These are phyloP conservation scores for Croton laevigatus DNA, from an alignment of 441 rosid species.

Conservation along the genomic window DNA sequence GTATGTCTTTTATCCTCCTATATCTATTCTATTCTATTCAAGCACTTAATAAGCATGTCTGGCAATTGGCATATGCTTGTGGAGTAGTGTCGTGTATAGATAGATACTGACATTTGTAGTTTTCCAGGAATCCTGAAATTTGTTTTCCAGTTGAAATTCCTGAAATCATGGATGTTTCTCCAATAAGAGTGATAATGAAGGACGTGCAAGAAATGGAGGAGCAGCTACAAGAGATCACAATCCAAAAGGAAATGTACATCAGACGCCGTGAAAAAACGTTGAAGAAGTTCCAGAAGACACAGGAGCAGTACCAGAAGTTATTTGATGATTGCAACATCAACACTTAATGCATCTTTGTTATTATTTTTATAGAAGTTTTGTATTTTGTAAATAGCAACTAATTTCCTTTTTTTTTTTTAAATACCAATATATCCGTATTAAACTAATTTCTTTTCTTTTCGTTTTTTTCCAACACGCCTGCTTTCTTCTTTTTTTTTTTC, in stretches of 20 bases:
- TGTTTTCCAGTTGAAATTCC: slow-evolving; percentile 35
- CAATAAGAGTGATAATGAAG: neutral
- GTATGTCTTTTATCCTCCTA: slow-evolving; percentile 25
- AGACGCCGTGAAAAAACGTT: slow-evolving; percentile 1
- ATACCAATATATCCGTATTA: too few relatives aligned
- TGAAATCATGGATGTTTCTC: neutral
- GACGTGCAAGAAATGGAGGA: slow-evolving; percentile 11
- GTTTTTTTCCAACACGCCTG: too few relatives aligned
- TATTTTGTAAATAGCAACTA: too few relatives aligned
- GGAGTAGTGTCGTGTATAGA: too few relatives aligned
- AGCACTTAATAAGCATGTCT: too few relatives aligned
- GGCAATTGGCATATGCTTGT: neutral
- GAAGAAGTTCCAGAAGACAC: slow-evolving; percentile 19
- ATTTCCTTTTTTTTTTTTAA: too few relatives aligned
- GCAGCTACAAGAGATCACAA: neutral
- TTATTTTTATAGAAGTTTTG: too few relatives aligned
- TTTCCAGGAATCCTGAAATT: slow-evolving; percentile 38
- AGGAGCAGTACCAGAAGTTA: neutral
- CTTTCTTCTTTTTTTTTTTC: too few relatives aligned
- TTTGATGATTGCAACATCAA: too few relatives aligned
- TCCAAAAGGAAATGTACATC: neutral
- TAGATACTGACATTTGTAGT: neutral
- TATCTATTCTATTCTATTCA: neutral
- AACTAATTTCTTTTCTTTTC: too few relatives aligned
- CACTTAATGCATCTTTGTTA: too few relatives aligned